phyloP scores from a whole-genome alignment of 2,329 filamentous ascomycete species.

The Trichoderma sp. region DNA sequence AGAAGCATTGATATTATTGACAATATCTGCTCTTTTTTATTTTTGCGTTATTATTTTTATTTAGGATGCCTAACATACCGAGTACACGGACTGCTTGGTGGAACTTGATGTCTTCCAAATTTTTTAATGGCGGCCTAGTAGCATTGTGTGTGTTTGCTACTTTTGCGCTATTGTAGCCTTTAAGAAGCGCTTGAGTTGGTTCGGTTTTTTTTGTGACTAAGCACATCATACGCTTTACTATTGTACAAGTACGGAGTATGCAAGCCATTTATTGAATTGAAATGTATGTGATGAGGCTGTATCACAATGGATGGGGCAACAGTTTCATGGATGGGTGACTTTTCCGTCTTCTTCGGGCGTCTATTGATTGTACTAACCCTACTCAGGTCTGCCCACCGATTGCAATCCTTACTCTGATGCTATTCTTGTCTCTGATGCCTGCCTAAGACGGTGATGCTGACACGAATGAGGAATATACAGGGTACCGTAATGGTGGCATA shows the following conservation, averaged over 20 bases:
- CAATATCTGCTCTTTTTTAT: not conserved
- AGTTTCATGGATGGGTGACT: not conserved
- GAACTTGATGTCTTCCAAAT: not conserved
- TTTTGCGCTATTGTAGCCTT: not conserved
- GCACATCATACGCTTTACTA: not conserved
- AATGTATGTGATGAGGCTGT: not conserved
- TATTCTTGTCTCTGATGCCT: not conserved
- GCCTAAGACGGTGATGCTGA: not conserved
- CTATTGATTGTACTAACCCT: not conserved
- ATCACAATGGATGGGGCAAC: not conserved
- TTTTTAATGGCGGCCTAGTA: not conserved
- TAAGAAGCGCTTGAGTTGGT: not conserved
- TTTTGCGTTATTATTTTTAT: not conserved
- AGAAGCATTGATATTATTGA: not conserved
- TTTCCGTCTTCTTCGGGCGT: not conserved
- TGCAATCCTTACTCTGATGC: not conserved
- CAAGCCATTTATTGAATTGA: not conserved
- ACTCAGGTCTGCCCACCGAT: not conserved
- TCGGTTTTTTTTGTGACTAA: not conserved
- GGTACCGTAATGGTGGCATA: not conserved
- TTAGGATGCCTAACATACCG: not conserved
- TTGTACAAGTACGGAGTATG: not conserved
- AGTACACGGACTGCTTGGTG: not conserved
- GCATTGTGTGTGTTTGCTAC: not conserved
- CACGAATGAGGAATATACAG: not conserved